Evolutionary conservation across 352 stramenopile genomes (phyloP).

Genomic region (Peronospora belbahrii): DNA sequence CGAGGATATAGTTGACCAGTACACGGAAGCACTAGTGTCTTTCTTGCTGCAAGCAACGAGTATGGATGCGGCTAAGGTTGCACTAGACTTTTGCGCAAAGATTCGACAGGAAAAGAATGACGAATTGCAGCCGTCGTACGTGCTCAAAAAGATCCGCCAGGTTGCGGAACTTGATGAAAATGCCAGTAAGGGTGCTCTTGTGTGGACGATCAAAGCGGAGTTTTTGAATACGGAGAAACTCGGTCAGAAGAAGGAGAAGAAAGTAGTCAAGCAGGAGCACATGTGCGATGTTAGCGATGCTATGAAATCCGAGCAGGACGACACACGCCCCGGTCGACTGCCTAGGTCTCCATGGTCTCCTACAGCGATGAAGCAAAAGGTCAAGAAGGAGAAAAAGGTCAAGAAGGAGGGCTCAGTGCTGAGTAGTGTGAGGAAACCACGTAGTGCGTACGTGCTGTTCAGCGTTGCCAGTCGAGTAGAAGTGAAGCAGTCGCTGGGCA

Average conservation of each 20-base stretch:
- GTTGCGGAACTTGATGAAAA: constrained; percentile 47
- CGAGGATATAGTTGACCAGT: constrained; percentile 57
- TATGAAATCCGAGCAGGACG: constrained; percentile 24
- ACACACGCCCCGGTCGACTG: constrained; percentile 22
- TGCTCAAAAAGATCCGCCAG: constrained; percentile 67
- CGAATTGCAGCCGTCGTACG: constrained; percentile 52
- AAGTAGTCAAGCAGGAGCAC: constrained; percentile 37
- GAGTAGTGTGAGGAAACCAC: constrained; percentile 34
- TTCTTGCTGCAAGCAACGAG: constrained; percentile 52
- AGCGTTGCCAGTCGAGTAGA: constrained; percentile 53
- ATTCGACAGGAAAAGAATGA: constrained; percentile 32
- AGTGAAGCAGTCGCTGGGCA: constrained; percentile 34
- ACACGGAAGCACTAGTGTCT: constrained; percentile 40
- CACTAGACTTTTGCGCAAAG: constrained; percentile 55
- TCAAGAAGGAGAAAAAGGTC: constrained; percentile 49
- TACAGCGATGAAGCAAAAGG: constrained; percentile 55
- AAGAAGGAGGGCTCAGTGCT: constrained; percentile 25
- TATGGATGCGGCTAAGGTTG: constrained; percentile 60
- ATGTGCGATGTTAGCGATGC: constrained; percentile 30
- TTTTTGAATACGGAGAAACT: constrained; percentile 22
- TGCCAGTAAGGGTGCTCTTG: constrained; percentile 38
- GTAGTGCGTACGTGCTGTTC: constrained; percentile 64
- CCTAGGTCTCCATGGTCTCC: constrained; percentile 60
- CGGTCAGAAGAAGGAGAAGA: constrained; percentile 34
- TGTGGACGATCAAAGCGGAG: constrained; percentile 47